Conservation (phyloP, 2,329 filamentous ascomycete genomes). For the Aspergillus oerlinghausenensis region DNA sequence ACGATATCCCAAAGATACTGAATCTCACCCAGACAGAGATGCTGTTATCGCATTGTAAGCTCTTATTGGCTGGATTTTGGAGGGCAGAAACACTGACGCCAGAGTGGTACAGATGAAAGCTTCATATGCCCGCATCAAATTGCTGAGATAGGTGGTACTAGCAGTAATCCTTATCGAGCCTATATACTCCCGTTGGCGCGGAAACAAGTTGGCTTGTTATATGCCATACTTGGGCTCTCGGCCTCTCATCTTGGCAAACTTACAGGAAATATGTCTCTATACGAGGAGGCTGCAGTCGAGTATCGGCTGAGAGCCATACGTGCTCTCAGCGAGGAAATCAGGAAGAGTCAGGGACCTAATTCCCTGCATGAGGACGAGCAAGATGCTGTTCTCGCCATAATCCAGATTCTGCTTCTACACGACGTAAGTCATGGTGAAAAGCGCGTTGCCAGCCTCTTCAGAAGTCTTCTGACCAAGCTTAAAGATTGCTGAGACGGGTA, state of each 20-base stretch:
- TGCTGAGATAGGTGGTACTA: constrained; percentile 17
- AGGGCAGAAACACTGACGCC: not conserved
- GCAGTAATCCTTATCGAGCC: constrained; percentile 25
- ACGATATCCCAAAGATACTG: constrained; percentile 7
- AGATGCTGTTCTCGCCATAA: constrained; percentile 26
- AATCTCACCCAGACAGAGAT: constrained; percentile 12
- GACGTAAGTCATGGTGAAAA: constrained; percentile 19
- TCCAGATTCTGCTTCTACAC: constrained; percentile 28
- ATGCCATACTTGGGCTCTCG: constrained; percentile 25
- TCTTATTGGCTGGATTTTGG: not conserved
- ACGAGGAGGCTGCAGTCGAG: constrained; percentile 23
- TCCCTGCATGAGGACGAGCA: constrained; percentile 21
- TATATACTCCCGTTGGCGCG: constrained; percentile 27
- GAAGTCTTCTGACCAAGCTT: not conserved
- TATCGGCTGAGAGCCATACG: constrained; percentile 27
- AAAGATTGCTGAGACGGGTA: constrained; percentile 29
- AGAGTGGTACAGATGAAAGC: constrained; percentile 18
- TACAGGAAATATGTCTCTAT: constrained; percentile 14
- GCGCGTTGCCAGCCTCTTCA: not conserved
- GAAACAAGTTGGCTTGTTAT: constrained; percentile 24
- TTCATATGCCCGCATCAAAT: constrained; percentile 28
- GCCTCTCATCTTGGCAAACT: constrained; percentile 25
- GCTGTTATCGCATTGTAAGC: constrained; percentile 21
- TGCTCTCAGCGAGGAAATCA: constrained; percentile 22
- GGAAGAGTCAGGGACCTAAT: constrained; percentile 18